Evolutionary conservation across 768 basidiomycete species (phyloP).

Genomic region (Lyophyllum decastes): DNA sequence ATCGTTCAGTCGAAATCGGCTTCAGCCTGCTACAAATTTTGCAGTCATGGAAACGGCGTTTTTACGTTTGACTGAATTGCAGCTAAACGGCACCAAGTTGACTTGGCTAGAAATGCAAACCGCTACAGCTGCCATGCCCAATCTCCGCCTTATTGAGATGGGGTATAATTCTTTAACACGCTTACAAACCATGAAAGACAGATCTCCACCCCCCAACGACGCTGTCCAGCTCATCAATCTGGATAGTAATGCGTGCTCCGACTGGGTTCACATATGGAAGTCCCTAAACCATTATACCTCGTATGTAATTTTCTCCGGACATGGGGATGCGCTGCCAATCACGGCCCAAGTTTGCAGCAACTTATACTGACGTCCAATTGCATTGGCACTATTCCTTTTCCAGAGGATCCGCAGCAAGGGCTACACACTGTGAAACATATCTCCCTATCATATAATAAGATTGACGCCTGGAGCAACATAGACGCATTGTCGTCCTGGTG

Average conservation of each 20-base stretch:
- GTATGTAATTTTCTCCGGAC: slow-evolving; percentile 38
- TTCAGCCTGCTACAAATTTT: slow-evolving; percentile 41
- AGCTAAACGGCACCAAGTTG: slow-evolving; percentile 72
- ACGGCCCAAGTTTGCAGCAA: slow-evolving; percentile 54
- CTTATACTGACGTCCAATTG: slow-evolving; percentile 68
- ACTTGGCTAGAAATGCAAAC: slow-evolving; percentile 67
- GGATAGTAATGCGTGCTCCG: slow-evolving; percentile 61
- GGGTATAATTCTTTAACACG: slow-evolving; percentile 64
- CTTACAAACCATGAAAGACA: slow-evolving; percentile 26
- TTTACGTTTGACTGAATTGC: slow-evolving; percentile 57
- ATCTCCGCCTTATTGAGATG: slow-evolving; percentile 58
- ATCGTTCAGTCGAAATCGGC: slow-evolving; percentile 63
- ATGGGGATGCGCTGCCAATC: slow-evolving; percentile 9
- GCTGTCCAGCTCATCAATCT: slow-evolving; percentile 62
- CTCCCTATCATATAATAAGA: slow-evolving; percentile 60
- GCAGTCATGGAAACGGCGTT: slow-evolving; percentile 44
- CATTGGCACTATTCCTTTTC: slow-evolving; percentile 51
- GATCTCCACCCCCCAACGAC: slow-evolving; percentile 19
- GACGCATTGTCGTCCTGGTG: slow-evolving; percentile 72
- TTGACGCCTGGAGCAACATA: slow-evolving; percentile 61
- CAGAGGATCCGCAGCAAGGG: slow-evolving; percentile 23
- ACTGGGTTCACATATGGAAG: slow-evolving; percentile 54
- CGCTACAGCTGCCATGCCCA: slow-evolving; percentile 54
- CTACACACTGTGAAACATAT: slow-evolving; percentile 52
- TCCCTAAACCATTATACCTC: slow-evolving; percentile 43